A percentile compares a stretch with the other conserved stretches of the same genome.
Conservation (phyloP, 768 basidiomycete species). For the Megacollybia marginata region DNA sequence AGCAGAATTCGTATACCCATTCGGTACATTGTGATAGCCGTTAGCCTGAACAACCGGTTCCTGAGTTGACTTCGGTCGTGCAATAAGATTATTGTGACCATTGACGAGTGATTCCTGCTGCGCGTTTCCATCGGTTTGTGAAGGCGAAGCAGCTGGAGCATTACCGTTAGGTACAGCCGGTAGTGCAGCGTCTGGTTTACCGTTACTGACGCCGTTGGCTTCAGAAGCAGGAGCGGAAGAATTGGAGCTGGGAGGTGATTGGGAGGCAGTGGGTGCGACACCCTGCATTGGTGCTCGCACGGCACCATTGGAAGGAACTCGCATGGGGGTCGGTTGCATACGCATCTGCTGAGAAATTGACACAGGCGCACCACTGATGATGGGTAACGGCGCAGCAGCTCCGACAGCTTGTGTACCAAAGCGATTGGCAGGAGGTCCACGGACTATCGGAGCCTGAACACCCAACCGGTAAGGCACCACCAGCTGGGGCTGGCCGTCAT, state of each 20-base stretch:
- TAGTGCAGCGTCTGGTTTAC: slow-evolving; percentile 12
- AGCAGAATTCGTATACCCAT: slow-evolving; percentile 9
- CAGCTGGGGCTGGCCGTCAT: slow-evolving; percentile 6
- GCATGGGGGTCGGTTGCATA: background rate
- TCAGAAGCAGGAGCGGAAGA: slow-evolving; percentile 25
- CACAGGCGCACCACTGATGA: background rate
- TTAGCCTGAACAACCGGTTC: slow-evolving; percentile 17
- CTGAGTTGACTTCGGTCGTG: slow-evolving; percentile 32
- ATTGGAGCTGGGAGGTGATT: background rate
- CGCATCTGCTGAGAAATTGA: slow-evolving; percentile 4
- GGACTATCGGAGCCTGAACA: background rate
- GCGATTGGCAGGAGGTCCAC: background rate
- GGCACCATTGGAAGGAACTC: background rate
- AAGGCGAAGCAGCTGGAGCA: background rate
- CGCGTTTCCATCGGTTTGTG: background rate
- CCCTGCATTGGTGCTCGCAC: background rate
- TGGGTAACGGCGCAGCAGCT: background rate
- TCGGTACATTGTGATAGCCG: slow-evolving; percentile 23
- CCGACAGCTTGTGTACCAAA: background rate
- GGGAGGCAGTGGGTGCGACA: background rate
- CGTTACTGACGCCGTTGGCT: background rate
- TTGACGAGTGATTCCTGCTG: slow-evolving; percentile 2
- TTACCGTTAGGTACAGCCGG: slow-evolving; percentile 44
- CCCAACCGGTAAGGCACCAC: slow-evolving; percentile 7
- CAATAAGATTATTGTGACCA: slow-evolving; percentile 24